Base-by-base conservation (phyloP, 2,329 filamentous ascomycete genomes). In the Pseudogymnoascus sp. region DNA sequence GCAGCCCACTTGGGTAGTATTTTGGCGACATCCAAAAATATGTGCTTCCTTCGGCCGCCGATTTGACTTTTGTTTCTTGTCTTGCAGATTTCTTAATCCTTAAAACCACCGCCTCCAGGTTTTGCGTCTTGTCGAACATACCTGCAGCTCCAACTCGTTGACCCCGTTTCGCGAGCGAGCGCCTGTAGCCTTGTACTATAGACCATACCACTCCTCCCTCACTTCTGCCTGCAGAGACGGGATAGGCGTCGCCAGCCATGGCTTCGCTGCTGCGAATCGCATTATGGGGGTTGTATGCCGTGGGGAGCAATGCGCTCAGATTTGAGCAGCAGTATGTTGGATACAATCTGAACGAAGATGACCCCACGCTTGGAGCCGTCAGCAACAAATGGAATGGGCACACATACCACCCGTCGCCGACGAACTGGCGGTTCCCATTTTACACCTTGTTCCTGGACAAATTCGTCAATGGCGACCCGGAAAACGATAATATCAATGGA, bases 391-490 rank as follows among this genome's bases (percentile, higher is more conserved):
- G 81, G 79, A 72, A 71, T n/a, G 73, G 77, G 62, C 79, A 83
- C 68, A 72, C 68, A 4, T 86, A 81, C 65, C 70, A 73, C 25
- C 73, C 76, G 0, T 86, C 83, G 22, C 84, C 84, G 1, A 70
- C 74, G 0, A 86, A 83, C 66, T 87, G 84, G 84, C 77, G 84
- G 22, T 79, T 87, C 64, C 84, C 85, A 0, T 82, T 86, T 67
- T 87, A 87, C 69, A 85, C 82, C 12, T 73, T 87, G 50, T 85
- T 86, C 68, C 71, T 86, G 9, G 84, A 87, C 69, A 76, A 82
- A 62, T 87, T 81, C 66, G 82, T 85, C 41, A 86, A 87, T 66
- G 84, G 84, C 18, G 80, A 87, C 66, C 84, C 84, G 6, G 76
- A 75, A 2, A 87, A 87, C 67, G 84, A 87, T 68, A 79, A 86